Evolutionary conservation across 306 rosid species (phyloP).

Genomic region (Quercus robur): DNA sequence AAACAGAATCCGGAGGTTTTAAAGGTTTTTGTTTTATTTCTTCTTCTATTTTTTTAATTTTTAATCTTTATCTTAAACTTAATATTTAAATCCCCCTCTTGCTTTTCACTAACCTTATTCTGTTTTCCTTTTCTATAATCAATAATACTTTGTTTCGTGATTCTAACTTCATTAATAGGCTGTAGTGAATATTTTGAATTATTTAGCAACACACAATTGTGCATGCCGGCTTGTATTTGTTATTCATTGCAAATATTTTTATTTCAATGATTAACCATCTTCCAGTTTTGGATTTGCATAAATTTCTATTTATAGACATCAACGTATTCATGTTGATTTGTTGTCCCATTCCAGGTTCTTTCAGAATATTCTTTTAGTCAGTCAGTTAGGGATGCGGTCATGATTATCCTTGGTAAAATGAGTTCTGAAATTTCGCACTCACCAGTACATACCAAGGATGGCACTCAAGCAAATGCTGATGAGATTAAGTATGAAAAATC

Average conservation of each 20-base stretch:
- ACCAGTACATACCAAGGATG: conserved; percentile 31
- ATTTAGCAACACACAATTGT: neutral
- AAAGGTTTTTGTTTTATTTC: conserved; percentile 45
- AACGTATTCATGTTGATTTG: neutral
- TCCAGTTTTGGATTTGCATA: neutral
- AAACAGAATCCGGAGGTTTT: conserved; percentile 63
- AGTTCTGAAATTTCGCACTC: conserved; percentile 33
- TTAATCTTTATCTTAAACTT: too few species aligned
- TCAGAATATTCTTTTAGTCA: conserved; percentile 65
- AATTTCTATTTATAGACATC: neutral
- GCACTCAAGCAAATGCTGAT: conserved; percentile 31
- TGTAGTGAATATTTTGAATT: neutral
- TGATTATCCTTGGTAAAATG: conserved; percentile 43
- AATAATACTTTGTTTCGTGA: conserved; percentile 11
- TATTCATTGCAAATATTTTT: neutral
- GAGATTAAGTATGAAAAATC: conserved; percentile 51
- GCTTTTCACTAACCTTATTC: conserved; percentile 16
- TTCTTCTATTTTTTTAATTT: neutral
- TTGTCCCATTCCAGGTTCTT: conserved; percentile 61
- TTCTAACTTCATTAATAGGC: conserved; percentile 17
- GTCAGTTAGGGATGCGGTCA: conserved; percentile 53
- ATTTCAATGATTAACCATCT: neutral
- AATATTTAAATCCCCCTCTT: neutral
- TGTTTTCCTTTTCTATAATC: neutral
- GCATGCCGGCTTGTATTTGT: neutral